Evolutionary conservation across 495 filamentous ascomycete genomes (phyloP).

Genomic region (Daldinia bambusicola): DNA sequence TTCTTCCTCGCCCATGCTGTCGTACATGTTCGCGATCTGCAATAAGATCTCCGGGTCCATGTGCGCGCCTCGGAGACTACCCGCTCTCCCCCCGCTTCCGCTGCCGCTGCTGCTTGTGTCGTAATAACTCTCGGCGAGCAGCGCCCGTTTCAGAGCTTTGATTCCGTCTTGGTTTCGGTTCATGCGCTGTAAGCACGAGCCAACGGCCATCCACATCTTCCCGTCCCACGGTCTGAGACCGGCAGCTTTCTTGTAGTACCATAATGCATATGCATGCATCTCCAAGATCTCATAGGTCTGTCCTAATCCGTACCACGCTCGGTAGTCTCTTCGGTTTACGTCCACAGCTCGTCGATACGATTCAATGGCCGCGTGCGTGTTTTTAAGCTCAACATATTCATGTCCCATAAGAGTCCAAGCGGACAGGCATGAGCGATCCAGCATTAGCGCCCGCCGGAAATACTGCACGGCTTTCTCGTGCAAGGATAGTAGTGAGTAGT

Average conservation of each 20-base stretch:
- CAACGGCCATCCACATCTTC: conserved; percentile 99
- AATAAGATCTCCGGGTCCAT: conserved; percentile 91
- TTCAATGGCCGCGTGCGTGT: conserved; percentile 98
- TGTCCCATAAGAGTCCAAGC: conserved; percentile 99
- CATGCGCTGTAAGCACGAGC: conserved; percentile 88
- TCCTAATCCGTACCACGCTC: conserved; percentile 97
- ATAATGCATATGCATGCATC: conserved; percentile 95
- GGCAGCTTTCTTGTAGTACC: conserved; percentile 97
- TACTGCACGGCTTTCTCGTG: conserved; percentile 99
- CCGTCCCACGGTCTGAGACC: conserved; percentile 90
- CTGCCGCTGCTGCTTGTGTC: conserved; percentile 65
- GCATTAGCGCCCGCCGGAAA: conserved; percentile 93
- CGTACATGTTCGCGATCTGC: conserved; percentile 90
- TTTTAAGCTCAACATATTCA: conserved; percentile 99
- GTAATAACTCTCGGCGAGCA: conserved; percentile 84
- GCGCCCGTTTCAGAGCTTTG: conserved; percentile 90
- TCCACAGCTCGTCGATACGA: conserved; percentile 96
- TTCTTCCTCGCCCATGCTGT: conserved; percentile 75
- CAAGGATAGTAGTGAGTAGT: conserved; percentile 90
- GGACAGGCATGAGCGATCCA: conserved; percentile 90
- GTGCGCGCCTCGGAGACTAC: conserved; percentile 55
- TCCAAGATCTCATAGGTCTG: conserved; percentile 98
- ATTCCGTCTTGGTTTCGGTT: conserved; percentile 84
- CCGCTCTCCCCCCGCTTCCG: conserved; percentile 51
- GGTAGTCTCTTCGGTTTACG: conserved; percentile 95